Evolutionary conservation across 2,329 filamentous ascomycete species (phyloP).

Genomic region (Arthrobotrys iridis): DNA sequence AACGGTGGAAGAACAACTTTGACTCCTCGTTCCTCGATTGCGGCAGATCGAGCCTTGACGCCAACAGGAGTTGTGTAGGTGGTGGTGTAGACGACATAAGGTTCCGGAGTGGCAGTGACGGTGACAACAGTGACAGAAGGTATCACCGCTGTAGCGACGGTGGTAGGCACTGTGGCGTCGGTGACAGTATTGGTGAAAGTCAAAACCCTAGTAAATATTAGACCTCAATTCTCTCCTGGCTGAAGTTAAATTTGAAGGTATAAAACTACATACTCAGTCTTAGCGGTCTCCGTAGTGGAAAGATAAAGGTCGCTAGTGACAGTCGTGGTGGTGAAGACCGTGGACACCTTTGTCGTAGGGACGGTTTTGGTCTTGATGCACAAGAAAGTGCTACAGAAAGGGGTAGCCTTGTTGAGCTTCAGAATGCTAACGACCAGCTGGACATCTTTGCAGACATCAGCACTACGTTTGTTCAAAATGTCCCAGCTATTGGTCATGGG

Average conservation of each 20-base stretch:
- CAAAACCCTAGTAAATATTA: background rate
- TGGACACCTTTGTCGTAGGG: background rate
- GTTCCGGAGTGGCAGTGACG: conserved; percentile 3
- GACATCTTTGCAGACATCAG: conserved; percentile 21
- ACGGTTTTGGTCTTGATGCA: conserved; percentile 32
- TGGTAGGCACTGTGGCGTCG: conserved; percentile 20
- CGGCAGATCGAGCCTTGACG: conserved; percentile 1
- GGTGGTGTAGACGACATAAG: conserved; percentile 13
- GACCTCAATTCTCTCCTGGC: background rate
- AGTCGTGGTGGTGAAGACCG: background rate
- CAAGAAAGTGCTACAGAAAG: conserved; percentile 25
- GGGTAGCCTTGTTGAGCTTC: conserved; percentile 27
- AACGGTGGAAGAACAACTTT: conserved; percentile 19
- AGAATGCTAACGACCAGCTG: conserved; percentile 19
- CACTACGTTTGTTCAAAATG: background rate
- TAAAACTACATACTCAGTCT: conserved; percentile 14
- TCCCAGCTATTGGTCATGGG: background rate
- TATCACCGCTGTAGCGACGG: conserved; percentile 8
- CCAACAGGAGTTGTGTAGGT: conserved; percentile 30
- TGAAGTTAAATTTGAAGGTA: background rate
- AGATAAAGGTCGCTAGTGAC: background rate
- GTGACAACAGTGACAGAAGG: background rate
- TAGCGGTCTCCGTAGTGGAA: conserved; percentile 1
- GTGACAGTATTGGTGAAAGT: conserved; percentile 13
- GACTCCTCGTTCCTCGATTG: conserved; percentile 14